A percentile compares a stretch with the other conserved stretches of the same genome.
Conservation (phyloP, 2,329 filamentous ascomycete genomes). For the Aspergillus flavus region DNA sequence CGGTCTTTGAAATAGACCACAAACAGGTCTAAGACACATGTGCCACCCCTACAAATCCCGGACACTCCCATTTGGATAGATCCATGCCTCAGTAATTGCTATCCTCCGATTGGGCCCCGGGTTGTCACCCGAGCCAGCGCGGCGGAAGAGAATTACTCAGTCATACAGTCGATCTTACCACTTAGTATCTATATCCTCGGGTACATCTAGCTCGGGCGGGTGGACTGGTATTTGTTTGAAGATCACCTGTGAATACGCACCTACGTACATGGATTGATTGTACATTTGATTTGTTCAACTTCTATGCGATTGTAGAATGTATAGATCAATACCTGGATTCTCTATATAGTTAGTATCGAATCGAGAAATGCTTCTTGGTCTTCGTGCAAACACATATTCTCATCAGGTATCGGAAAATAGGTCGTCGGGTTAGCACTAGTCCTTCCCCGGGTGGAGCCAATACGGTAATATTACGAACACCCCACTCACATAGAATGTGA, state of each 20-base stretch:
- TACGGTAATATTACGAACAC: slow-evolving; percentile 2
- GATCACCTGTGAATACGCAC: neutral
- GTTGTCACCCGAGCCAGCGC: neutral
- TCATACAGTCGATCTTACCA: neutral
- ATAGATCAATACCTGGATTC: too few relatives aligned
- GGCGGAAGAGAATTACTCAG: neutral
- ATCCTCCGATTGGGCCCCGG: neutral
- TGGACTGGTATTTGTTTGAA: neutral
- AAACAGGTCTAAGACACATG: neutral
- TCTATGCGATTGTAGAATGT: too few relatives aligned
- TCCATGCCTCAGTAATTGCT: neutral
- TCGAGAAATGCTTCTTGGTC: too few relatives aligned
- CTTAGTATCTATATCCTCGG: too few relatives aligned
- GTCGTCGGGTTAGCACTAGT: neutral
- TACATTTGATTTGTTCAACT: neutral
- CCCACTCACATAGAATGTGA: neutral
- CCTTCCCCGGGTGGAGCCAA: neutral
- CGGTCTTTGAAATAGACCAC: neutral
- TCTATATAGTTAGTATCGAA: too few relatives aligned
- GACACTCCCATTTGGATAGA: neutral
- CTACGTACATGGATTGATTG: neutral
- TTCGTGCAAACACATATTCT: too few relatives aligned
- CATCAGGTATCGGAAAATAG: neutral
- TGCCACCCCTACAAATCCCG: neutral
- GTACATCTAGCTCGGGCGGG: neutral